Evolutionary conservation across 352 stramenopile species (phyloP).

Genomic region (Aphanomyces stellatus): DNA sequence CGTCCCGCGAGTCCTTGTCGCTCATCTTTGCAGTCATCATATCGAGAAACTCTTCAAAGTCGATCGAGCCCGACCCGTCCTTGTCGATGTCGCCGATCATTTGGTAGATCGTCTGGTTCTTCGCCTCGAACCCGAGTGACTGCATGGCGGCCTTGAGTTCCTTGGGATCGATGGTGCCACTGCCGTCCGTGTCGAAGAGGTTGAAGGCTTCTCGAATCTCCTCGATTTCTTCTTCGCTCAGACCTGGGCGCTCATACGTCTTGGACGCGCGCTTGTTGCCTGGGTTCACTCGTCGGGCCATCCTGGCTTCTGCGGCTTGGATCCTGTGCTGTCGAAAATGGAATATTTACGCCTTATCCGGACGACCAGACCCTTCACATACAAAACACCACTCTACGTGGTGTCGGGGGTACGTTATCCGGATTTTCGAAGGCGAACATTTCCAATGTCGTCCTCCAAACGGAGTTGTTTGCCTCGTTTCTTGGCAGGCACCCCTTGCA

Average conservation of each 20-base stretch:
- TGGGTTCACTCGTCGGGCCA: slow-evolving; percentile 20
- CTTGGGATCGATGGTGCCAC: slow-evolving; percentile 91
- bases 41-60: slow-evolving; percentile 97
- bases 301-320: neutral
- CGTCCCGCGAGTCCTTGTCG: slow-evolving; percentile 93
- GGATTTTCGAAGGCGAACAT: neutral
- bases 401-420: neutral
- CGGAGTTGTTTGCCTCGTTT: no score
- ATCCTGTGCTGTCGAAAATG: neutral
- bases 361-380: neutral
- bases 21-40: slow-evolving; percentile 98
- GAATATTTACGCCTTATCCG: neutral
- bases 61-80: slow-evolving; percentile 89
- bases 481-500: no score
- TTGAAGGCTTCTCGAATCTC: slow-evolving; percentile 94
- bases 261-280: slow-evolving; percentile 17
- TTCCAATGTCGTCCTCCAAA: no score
- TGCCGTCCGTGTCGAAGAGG: slow-evolving; percentile 96
- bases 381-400: no score
- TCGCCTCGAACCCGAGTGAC: slow-evolving; percentile 93
- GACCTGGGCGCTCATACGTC: slow-evolving; percentile 22
- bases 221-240: slow-evolving; percentile 94
- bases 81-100: slow-evolving; percentile 97
- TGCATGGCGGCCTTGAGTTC: slow-evolving; percentile 96
- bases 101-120: slow-evolving; percentile 97